Percentiles rank a stretch among this genome's conserved stretches.
Evolutionary conservation across 495 filamentous ascomycete genomes (phyloP).

Genomic region (Cenococcum geophilum): DNA sequence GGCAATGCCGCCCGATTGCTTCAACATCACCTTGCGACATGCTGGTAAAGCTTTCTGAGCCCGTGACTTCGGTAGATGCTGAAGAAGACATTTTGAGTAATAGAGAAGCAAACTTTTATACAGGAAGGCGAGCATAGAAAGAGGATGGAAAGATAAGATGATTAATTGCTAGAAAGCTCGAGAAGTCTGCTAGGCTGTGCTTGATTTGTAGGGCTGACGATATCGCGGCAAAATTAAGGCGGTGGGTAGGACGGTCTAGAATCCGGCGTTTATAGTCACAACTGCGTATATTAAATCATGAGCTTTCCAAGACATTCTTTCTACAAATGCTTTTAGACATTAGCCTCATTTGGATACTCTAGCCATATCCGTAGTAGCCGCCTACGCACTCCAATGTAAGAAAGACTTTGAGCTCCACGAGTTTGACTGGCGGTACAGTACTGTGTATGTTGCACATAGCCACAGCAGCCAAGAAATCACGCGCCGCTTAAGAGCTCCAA

Average conservation of each 20-base stretch:
- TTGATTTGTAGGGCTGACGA: not conserved
- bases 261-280: no score
- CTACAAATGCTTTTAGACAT: no score
- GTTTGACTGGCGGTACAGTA: no score
- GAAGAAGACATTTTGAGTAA: constrained; percentile 41
- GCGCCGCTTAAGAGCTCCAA: not conserved
- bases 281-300: no score
- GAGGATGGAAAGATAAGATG: not conserved
- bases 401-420: no score
- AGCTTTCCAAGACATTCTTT: no score
- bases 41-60: constrained; percentile 47
- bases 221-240: not conserved
- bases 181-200: constrained; percentile 3
- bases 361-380: no score
- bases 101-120: not conserved
- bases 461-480: not conserved
- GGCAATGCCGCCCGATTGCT: constrained; percentile 84
- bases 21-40: constrained; percentile 65
- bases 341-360: no score
- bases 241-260: no score
- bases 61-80: constrained; percentile 32
- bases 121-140: not conserved
- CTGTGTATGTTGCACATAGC: no score
- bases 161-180: constrained; percentile 3
- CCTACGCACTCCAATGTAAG: no score